A percentile compares a stretch with the other conserved stretches of the same genome.
Evolutionary conservation across 306 rosid genomes (phyloP).

Genomic region (Adenanthera pavonina): DNA sequence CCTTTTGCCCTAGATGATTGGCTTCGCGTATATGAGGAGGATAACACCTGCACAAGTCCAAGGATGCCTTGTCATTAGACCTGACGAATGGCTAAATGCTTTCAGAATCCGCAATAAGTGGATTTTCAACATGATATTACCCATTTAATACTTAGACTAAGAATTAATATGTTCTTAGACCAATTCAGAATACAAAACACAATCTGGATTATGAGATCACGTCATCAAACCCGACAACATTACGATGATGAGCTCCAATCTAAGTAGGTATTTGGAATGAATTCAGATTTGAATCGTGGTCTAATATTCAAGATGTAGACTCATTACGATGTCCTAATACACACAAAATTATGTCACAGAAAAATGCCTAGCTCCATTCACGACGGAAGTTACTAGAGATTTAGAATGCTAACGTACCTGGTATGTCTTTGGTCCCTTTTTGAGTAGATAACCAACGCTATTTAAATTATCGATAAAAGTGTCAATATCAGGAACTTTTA

Average conservation of each 20-base stretch:
- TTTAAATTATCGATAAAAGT: slow-evolving; percentile 81
- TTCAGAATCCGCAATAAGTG: background rate
- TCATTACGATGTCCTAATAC: background rate
- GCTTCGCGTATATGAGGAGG: slow-evolving; percentile 61
- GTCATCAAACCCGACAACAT: background rate
- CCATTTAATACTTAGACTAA: background rate
- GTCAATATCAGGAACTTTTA: slow-evolving; percentile 88
- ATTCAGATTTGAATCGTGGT: slow-evolving; percentile 15
- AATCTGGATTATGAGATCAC: background rate
- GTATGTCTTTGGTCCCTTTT: slow-evolving; percentile 88
- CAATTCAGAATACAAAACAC: background rate
- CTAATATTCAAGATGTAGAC: background rate
- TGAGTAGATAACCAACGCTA: slow-evolving; percentile 80
- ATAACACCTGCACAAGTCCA: slow-evolving; percentile 64
- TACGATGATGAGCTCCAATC: background rate
- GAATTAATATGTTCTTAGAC: background rate
- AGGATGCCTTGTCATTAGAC: background rate
- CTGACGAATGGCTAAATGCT: background rate
- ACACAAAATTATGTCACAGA: background rate
- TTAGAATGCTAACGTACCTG: slow-evolving; percentile 63
- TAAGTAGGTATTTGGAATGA: background rate
- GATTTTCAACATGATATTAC: background rate
- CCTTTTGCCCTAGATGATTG: slow-evolving; percentile 51
- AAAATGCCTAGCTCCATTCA: slow-evolving; percentile 12
- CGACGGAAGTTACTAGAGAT: slow-evolving; percentile 19